These are phyloP conservation scores for Pseudonitzschia pungens DNA, from an alignment of 108 stramenopile species.

Conservation along the genomic window DNA sequence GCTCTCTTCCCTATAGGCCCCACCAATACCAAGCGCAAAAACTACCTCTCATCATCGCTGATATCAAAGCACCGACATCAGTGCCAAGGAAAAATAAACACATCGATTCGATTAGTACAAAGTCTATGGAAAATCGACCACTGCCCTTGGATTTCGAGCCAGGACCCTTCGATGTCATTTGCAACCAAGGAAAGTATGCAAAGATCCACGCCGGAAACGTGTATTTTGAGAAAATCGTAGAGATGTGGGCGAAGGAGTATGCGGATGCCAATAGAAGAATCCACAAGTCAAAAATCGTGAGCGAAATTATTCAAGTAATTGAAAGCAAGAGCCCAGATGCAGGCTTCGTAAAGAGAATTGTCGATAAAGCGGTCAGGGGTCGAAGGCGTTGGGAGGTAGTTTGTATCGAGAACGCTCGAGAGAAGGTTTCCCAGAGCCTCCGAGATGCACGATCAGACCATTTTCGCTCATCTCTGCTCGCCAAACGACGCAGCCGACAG, in stretches of 20 bases:
- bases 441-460: constrained; percentile 15
- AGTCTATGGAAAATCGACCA: background rate
- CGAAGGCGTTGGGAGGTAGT: constrained; percentile 4
- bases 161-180: background rate
- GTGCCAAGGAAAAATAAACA: too few species aligned
- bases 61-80: too few species aligned
- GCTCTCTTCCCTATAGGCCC: too few species aligned
- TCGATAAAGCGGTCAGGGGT: background rate
- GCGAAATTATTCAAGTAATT: background rate
- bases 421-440: constrained; percentile 28
- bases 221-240: background rate
- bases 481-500: constrained; percentile 6
- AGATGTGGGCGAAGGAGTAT: background rate
- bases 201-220: background rate
- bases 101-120: too few species aligned
- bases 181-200: background rate
- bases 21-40: too few species aligned
- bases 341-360: constrained; percentile 23
- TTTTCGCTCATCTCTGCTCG: constrained; percentile 9
- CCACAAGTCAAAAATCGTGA: background rate
- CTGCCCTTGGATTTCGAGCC: background rate
- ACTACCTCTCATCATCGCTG: too few species aligned
- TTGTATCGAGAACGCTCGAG: constrained; percentile 15
- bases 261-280: background rate
- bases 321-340: constrained; percentile 4